Evolutionary conservation across 768 basidiomycete species (phyloP), one percentile per base, ranked within the genome.

Genomic region (Hericium coralloides): DNA sequence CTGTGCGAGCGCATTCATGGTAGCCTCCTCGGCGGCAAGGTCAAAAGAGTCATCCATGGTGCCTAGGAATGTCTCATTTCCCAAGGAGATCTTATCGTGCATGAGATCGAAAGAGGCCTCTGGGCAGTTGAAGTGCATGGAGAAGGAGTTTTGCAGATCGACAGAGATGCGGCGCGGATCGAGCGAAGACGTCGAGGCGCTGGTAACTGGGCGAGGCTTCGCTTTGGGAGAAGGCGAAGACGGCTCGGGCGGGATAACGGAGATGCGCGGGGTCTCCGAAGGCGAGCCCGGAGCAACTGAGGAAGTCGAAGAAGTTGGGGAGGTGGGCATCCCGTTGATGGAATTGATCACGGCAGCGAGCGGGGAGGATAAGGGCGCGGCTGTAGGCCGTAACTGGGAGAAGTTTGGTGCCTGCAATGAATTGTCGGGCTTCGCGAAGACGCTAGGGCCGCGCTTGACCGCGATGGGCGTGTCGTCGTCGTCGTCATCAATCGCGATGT

Each of bases 361-460:
- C 15, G 59, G 61, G 20, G 61, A 56, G 53, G 65, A 58, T 53
- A 66, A 12, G 59, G 68, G 56, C 65, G 59, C 59, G 23, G 61
- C 58, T 12, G 70, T 64, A 18, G 71, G 73, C 58, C 59, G 73
- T 20, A 58, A 67, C 25, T 59, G 57, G n/a, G 14, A 18, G 43
- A 58, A 52, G 4, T 56, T 23, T 9, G 56, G 50, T 9, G 59
- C 58, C 25, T 53, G 51, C 18, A 53, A 38, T 22, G 58, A 60
- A 0, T 41, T 25, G 15, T 17, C 23, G 2, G 17, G 41, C 38
- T 14, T 18, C 3, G 12, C 22, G 17, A 31, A n/a, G 15, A 53
- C 23, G 7, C 37, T 10, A 5, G 39, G 25, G 7, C 18, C 26
- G 14, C 36, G 39, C 49, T 58, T 55, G 31, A 36, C 7, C 17